Evolutionary conservation across 2,329 filamentous ascomycete species (phyloP).

Genomic region (Colletotrichum cereale): DNA sequence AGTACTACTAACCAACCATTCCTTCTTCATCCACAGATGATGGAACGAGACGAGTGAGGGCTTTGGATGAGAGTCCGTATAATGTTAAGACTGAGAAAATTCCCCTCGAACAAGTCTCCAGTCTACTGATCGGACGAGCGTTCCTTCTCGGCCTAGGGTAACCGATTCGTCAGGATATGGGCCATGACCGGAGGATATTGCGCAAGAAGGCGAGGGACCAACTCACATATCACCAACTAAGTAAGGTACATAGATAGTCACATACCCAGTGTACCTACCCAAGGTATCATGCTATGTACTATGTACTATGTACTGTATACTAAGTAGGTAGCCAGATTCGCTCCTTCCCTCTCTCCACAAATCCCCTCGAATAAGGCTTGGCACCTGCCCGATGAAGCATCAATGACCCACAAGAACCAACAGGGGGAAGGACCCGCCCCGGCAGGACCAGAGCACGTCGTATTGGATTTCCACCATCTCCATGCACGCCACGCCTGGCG

Average conservation of each 20-base stretch:
- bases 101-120: too few relatives aligned
- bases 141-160: neutral
- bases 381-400: constrained; percentile 38
- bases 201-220: neutral
- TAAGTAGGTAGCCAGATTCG: too few relatives aligned
- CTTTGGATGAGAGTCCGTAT: too few relatives aligned
- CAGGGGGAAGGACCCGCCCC: constrained; percentile 10
- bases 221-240: too few relatives aligned
- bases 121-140: too few relatives aligned
- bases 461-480: neutral
- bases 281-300: too few relatives aligned
- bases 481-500: neutral
- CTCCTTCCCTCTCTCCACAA: neutral
- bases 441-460: constrained; percentile 8
- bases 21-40: neutral
- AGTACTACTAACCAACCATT: too few relatives aligned
- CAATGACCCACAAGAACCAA: constrained; percentile 26
- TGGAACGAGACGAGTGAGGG: neutral
- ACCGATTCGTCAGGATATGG: neutral
- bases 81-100: too few relatives aligned
- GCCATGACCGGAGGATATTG: neutral
- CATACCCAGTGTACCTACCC: too few relatives aligned
- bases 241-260: too few relatives aligned
- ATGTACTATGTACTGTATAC: too few relatives aligned
- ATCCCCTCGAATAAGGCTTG: constrained; percentile 34